phyloP scores from a whole-genome alignment of 1,139 yeast species.

The Pichia sp. region DNA sequence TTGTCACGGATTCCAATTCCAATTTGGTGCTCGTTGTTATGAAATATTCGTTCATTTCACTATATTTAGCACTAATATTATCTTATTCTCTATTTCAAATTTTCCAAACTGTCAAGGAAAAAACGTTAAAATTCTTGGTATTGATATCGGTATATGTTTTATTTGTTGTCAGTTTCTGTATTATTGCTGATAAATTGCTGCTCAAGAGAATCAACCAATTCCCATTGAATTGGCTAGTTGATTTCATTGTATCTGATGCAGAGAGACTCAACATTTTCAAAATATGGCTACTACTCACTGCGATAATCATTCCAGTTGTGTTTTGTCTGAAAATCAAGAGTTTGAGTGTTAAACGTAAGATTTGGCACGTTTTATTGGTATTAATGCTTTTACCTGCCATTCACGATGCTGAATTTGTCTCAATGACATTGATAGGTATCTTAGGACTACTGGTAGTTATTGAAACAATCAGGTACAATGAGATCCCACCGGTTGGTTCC shows the following conservation, averaged over 20 bases:
- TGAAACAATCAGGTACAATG: constrained; percentile 45
- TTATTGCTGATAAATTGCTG: constrained; percentile 16
- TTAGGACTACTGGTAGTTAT: constrained; percentile 41
- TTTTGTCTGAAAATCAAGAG: constrained; percentile 24
- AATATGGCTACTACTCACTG: constrained; percentile 36
- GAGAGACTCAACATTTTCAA: constrained; percentile 28
- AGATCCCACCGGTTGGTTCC: constrained; percentile 38
- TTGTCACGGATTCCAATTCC: constrained; percentile 3
- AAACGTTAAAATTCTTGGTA: constrained; percentile 6
- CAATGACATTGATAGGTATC: constrained; percentile 36
- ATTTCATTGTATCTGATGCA: constrained; percentile 18
- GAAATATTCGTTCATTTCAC: constrained; percentile 20
- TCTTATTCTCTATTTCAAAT: constrained; percentile 7
- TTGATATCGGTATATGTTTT: constrained; percentile 13
- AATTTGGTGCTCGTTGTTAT: constrained; percentile 18
- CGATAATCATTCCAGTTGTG: constrained; percentile 32
- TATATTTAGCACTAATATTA: constrained; percentile 7
- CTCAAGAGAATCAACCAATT: constrained; percentile 16
- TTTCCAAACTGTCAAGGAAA: constrained; percentile 6
- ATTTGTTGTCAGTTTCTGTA: constrained; percentile 17
- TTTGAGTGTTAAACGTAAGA: constrained; percentile 48
- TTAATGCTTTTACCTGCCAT: constrained; percentile 32
- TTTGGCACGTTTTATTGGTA: constrained; percentile 43
- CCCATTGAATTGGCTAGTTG: constrained; percentile 22
- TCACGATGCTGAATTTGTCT: constrained; percentile 33